These are phyloP conservation scores for Tardiomyces blankii DNA, from an alignment of 1,139 yeast species.

Conservation along the genomic window DNA sequence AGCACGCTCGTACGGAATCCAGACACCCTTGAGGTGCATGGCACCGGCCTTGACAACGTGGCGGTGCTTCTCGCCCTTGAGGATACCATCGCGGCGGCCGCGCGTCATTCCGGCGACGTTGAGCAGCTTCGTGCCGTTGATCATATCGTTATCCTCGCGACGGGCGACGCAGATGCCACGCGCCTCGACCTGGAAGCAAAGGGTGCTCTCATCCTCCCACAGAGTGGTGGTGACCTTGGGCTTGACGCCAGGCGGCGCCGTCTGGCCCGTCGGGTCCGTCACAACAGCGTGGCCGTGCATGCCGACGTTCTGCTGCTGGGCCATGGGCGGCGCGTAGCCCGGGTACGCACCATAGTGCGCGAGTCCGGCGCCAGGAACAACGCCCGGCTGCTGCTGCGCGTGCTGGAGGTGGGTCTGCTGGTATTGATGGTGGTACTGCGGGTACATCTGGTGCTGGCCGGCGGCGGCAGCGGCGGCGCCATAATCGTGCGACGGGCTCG, in stretches of 20 bases:
- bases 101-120: slow-evolving; percentile 94
- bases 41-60: slow-evolving; percentile 95
- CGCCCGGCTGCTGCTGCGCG: slow-evolving; percentile 4
- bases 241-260: slow-evolving; percentile 50
- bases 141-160: slow-evolving; percentile 87
- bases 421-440: slow-evolving; percentile 5
- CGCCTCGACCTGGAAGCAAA: slow-evolving; percentile 93
- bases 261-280: slow-evolving; percentile 43
- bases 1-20: slow-evolving; percentile 96
- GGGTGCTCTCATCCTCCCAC: slow-evolving; percentile 95
- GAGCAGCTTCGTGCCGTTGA: slow-evolving; percentile 84
- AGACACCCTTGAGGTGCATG: slow-evolving; percentile 94
- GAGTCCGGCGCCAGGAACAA: slow-evolving; percentile 1
- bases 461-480: slow-evolving; percentile 3
- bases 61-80: slow-evolving; percentile 78
- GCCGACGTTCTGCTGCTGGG: slow-evolving; percentile 1
- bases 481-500: slow-evolving; percentile 2
- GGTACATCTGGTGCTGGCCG: background rate
- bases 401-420: slow-evolving; percentile 11
- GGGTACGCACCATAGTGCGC: background rate
- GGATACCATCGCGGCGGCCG: slow-evolving; percentile 89
- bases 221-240: slow-evolving; percentile 89
- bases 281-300: slow-evolving; percentile 9
- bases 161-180: slow-evolving; percentile 85
- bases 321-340: background rate